Conservation (phyloP, 2,329 filamentous ascomycete species). For the Claviceps sp. region DNA sequence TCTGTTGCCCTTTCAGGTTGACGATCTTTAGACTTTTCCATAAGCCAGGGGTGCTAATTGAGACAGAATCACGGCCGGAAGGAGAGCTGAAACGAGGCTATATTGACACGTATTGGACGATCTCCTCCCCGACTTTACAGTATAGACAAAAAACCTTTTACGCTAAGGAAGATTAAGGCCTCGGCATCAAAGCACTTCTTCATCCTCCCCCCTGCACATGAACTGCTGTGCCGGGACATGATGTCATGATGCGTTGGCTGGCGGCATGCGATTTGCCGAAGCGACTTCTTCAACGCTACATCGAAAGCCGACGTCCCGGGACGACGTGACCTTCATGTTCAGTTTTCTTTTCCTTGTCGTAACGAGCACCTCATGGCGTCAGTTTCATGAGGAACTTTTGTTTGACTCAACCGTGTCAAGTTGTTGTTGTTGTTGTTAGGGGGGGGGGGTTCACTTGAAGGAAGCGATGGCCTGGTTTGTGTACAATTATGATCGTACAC, state of each 20-base stretch:
- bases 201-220: not conserved
- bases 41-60: conserved; percentile 6
- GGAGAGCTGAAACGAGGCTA: conserved; percentile 3
- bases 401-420: not conserved
- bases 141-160: not conserved
- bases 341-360: not conserved
- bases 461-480: not conserved
- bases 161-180: not conserved
- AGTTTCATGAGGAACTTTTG: not conserved
- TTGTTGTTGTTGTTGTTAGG: no score
- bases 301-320: not conserved
- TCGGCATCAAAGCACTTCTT: not conserved
- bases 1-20: not conserved
- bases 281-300: no score
- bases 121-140: not conserved
- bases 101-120: not conserved
- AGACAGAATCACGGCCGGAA: conserved; percentile 4
- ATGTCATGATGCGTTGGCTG: no score
- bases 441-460: not conserved
- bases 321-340: not conserved
- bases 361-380: no score
- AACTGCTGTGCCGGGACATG: not conserved
- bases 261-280: no score
- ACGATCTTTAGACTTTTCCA: not conserved
- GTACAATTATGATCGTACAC: not conserved